Conservation (phyloP, 2,329 filamentous ascomycete genomes). For the Aspergillus versicolor region DNA sequence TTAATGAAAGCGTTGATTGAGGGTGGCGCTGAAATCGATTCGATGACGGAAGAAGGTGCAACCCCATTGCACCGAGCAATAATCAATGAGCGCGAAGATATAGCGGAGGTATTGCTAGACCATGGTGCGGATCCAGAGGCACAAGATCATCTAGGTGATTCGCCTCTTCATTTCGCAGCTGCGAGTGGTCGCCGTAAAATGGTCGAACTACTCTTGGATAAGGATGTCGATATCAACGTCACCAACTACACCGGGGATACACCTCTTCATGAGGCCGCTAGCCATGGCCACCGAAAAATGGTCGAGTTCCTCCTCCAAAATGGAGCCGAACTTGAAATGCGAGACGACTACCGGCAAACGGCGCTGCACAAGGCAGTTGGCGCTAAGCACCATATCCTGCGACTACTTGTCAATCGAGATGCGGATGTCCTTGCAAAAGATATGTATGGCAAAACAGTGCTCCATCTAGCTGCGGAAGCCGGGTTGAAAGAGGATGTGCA, state of each 20-base stretch:
- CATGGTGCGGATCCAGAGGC: constrained; percentile 25
- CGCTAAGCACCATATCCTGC: constrained; percentile 21
- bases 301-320: constrained; percentile 28
- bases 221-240: constrained; percentile 24
- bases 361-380: constrained; percentile 22
- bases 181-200: constrained; percentile 16
- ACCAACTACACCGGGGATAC: constrained; percentile 28
- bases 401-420: constrained; percentile 20
- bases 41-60: constrained; percentile 16
- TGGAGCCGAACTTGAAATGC: constrained; percentile 24
- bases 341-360: constrained; percentile 24
- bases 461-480: constrained; percentile 24
- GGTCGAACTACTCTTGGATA: constrained; percentile 23
- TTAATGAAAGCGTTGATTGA: constrained; percentile 18
- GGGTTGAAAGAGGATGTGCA: constrained; percentile 22
- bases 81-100: constrained; percentile 20
- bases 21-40: constrained; percentile 16
- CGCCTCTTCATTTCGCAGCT: constrained; percentile 23
- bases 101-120: constrained; percentile 25
- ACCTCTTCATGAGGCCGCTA: constrained; percentile 28
- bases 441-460: constrained; percentile 23
- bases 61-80: constrained; percentile 25
- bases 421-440: constrained; percentile 21
- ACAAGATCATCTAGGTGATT: constrained; percentile 26
- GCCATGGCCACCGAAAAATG: constrained; percentile 27